Evolutionary conservation across 805 yeast species (phyloP).

Genomic region (Ogataea saltuana): DNA sequence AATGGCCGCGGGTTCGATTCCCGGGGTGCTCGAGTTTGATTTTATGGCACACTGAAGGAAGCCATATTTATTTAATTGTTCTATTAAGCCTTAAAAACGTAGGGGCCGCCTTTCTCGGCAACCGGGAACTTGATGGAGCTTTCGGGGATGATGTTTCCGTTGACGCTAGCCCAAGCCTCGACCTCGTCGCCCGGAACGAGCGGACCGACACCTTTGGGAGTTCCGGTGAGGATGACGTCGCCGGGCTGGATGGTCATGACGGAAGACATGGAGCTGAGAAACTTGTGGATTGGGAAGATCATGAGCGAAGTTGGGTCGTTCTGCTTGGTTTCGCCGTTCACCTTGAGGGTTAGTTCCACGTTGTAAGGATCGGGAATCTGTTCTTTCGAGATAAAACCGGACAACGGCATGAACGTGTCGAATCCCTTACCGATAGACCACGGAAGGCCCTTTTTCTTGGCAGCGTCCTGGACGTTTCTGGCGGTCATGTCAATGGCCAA

Average conservation of each 20-base stretch:
- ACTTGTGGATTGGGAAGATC: constrained; percentile 84
- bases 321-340: constrained; percentile 74
- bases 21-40: constrained; percentile 22
- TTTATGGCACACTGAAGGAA: constrained; percentile 15
- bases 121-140: constrained; percentile 51
- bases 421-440: constrained; percentile 97
- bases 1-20: constrained; percentile 19
- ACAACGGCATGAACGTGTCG: constrained; percentile 93
- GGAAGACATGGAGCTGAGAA: constrained; percentile 77
- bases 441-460: constrained; percentile 90
- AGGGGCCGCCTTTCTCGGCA: constrained; percentile 58
- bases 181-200: constrained; percentile 77
- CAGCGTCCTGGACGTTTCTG: constrained; percentile 92
- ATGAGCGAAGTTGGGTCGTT: constrained; percentile 75
- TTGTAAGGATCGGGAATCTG: constrained; percentile 73
- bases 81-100: constrained; percentile 39
- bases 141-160: constrained; percentile 56
- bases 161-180: constrained; percentile 58
- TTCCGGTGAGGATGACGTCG: constrained; percentile 90
- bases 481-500: constrained; percentile 94
- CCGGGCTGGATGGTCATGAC: constrained; percentile 91
- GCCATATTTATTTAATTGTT: not conserved
- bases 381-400: constrained; percentile 65
- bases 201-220: constrained; percentile 96
- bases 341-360: constrained; percentile 58